phyloP scores from a whole-genome alignment of 1,284 basidiomycete species.

The Omphalotus olearius region DNA sequence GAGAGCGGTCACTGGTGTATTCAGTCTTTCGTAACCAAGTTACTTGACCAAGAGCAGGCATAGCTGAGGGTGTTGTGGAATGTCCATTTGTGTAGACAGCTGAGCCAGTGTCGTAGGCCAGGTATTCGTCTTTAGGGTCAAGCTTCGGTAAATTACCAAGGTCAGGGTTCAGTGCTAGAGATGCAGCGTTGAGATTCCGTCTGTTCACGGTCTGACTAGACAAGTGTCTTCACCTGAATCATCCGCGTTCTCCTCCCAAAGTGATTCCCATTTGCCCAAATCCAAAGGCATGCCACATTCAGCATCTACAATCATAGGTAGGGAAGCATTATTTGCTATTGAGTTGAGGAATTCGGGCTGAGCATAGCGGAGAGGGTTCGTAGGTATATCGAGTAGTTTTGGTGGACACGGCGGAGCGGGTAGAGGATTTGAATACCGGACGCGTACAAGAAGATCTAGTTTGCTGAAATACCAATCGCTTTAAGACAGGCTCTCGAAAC shows the following conservation, averaged over 20 bases:
- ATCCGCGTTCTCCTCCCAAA: conserved; percentile 77
- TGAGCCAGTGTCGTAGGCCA: conserved; percentile 55
- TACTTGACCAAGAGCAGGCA: conserved; percentile 59
- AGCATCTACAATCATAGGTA: conserved; percentile 92
- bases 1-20: conserved; percentile 68
- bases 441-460: conserved; percentile 85
- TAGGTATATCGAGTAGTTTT: conserved; percentile 85
- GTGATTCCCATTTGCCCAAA: conserved; percentile 73
- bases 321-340: conserved; percentile 72
- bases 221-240: conserved; percentile 51
- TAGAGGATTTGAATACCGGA: conserved; percentile 89
- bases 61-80: conserved; percentile 30
- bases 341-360: conserved; percentile 79
- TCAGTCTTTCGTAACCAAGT: conserved; percentile 89
- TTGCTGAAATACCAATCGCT: conserved; percentile 39
- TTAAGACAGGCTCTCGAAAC: background rate
- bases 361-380: conserved; percentile 82
- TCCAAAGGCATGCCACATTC: conserved; percentile 95
- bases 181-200: conserved; percentile 4
- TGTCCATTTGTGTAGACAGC: conserved; percentile 38
- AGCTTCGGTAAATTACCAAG: conserved; percentile 54
- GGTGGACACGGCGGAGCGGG: conserved; percentile 94
- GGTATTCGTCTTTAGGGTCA: conserved; percentile 69
- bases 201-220: background rate
- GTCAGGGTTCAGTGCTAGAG: conserved; percentile 65